Base-by-base conservation (phyloP, 2,329 filamentous ascomycete species). In the Aschersonia sp. region DNA sequence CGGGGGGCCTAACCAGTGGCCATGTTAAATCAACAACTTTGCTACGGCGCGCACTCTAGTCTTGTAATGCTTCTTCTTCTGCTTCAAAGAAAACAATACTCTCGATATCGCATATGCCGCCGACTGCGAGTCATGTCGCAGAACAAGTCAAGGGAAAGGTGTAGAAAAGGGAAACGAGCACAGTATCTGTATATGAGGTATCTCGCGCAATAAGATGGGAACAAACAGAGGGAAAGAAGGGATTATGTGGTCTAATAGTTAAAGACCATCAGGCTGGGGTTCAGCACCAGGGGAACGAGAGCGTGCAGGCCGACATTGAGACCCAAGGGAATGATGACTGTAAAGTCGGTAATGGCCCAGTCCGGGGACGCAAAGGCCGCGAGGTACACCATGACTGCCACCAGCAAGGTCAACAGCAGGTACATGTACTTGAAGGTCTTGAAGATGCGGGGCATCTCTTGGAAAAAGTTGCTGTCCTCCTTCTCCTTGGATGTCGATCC, bases 401-500 rank as follows among this genome's bases (percentile, higher is more conserved):
- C 61, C 58, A 73, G 74, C 56, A 75, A 70, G 30, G 71, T 30
- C 42, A 59, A 47, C 30, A 56, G 55, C 73, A 77, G 28, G 71
- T 78, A 55, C 58, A 61, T 54, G 51, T 58, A 70, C 61, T 74
- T 74, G 69, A 80, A 80, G 32, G 67, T 70, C 56, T 67, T 71
- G 53, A 78, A 60, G 48, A 80, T 70, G 48, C 70, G 70, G 3
- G 71, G 69, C 44, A 78, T 66, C 60, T 79, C 75, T 52, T 72
- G 61, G 57, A 75, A 73, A 59, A 80, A 79, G 53, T 71, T 72
- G 43, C 71, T 71, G 55, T 73, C 65, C 56, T 75, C 73, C 32
- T 72, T 66, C 61, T 80, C 75, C 62, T 79, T 80, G 53, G 72
- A 68, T 0, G 77, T 79, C n/a, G 75, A 71, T 32, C 70, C 73